These are phyloP conservation scores for Trichoderma asperellum DNA, from an alignment of 2,329 filamentous ascomycete genomes.

Conservation along the genomic window DNA sequence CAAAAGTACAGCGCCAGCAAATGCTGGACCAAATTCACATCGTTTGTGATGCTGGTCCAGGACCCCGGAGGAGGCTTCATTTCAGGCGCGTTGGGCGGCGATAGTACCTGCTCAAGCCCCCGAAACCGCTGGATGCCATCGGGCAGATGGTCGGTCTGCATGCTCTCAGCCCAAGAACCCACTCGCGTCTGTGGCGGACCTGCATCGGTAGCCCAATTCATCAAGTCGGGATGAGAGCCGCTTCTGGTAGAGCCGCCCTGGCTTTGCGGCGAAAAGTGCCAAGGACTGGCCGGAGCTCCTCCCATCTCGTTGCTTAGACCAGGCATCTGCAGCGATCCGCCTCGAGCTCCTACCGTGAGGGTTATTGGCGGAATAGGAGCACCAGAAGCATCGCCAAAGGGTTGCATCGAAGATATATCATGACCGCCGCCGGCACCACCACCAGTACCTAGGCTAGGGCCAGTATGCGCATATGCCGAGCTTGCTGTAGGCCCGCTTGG, in stretches of 20 bases:
- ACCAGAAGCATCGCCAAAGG: conserved; percentile 36
- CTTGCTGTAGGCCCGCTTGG: conserved; percentile 12
- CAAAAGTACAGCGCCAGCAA: conserved; percentile 71
- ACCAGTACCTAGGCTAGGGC: conserved; percentile 26
- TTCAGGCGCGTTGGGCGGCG: conserved; percentile 50
- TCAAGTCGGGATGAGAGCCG: conserved; percentile 51
- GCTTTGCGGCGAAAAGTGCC: conserved; percentile 53
- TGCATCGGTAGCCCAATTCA: conserved; percentile 51
- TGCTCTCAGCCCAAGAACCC: conserved; percentile 55
- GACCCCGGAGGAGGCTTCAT: conserved; percentile 48
- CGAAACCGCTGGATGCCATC: conserved; percentile 44
- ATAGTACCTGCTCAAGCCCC: conserved; percentile 54
- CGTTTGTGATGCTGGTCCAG: conserved; percentile 66
- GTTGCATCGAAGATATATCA: conserved; percentile 33
- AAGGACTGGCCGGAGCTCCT: conserved; percentile 49
- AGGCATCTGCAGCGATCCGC: conserved; percentile 38
- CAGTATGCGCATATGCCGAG: conserved; percentile 36
- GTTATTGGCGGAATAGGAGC: conserved; percentile 39
- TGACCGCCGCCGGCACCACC: conserved; percentile 15
- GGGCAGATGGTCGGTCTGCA: conserved; percentile 41
- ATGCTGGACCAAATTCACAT: conserved; percentile 63
- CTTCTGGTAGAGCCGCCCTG: conserved; percentile 52
- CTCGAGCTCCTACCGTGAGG: conserved; percentile 38
- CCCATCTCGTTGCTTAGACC: conserved; percentile 43
- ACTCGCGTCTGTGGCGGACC: conserved; percentile 50